Evolutionary conservation across 305 asterid species (phyloP), one percentile per base, ranked within the genome.

Genomic region (Coffea humblotiana): DNA sequence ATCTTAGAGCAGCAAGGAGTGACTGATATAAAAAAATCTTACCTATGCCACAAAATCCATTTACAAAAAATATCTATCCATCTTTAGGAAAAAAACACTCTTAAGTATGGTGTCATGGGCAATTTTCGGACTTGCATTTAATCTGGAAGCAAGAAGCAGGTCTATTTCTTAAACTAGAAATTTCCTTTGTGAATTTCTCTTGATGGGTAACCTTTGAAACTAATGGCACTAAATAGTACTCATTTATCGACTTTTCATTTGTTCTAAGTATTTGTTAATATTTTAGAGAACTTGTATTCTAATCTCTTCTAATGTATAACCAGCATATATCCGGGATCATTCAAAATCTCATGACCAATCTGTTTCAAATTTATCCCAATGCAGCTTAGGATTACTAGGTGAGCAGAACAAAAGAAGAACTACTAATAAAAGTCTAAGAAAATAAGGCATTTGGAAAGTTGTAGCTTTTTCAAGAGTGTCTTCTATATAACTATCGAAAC

Each of bases 331-430:
- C 23, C n/a, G 40, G 23, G 3, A 32, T 25, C 48, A 23, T 37
- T 21, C 16, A 29, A 71, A 75, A 29, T 79, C 72, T 29, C 56
- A 51, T 27, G 12, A 76, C 63, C 71, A 6, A 15, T 4, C 43
- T 6, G 13, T 2, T 29, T 74, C 13, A 14, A 72, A 84, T 32
- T 58, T 74, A 13, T 73, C 29, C 87, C 84, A 80, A 8, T 74
- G n/a, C 2, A 29, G 13, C 8, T 32, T 68, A 9, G 82, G 82
- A 45, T 83, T 60, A 14, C 12, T 2, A 5, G 80, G 82, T n/a
- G 74, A 51, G 48, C 79, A 71, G 0, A 18, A 83, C 0, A 54
- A 45, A 0, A 80, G 61, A 1, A 80, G n/a, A 0, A 76, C 75
- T 4, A 66, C 61, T 27, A 83, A 80, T 0, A 64, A 37, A 3